Base-by-base conservation (phyloP, 805 yeast genomes). In the Saccharomycopsis capsularis region DNA sequence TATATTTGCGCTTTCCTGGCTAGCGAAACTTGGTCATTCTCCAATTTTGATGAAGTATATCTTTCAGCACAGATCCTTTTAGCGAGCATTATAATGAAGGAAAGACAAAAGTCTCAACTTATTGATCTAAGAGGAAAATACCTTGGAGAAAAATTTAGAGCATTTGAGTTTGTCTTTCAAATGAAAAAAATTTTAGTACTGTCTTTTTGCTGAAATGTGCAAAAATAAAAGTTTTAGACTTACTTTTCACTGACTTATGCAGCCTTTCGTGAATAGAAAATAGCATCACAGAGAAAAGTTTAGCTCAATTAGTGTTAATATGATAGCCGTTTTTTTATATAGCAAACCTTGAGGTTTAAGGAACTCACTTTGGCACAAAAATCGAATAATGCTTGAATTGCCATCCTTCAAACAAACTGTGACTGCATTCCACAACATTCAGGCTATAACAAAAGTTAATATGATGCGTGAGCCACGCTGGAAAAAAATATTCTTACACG, bases 391-490 rank as follows among this genome's bases (percentile, higher is more conserved):
- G 19, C n/a, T n/a, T 9, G 19, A 5, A 38, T 18, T 19, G 19
- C 41, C 18, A 11, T 18, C 24, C n/a, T 38, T 38, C 41, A 38
- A 15, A 15, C 23, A 11, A 6, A 38, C n/a, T 16, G 41, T 38
- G 22, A 25, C 41, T 6, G 41, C 22, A 38, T 38, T 38, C 41
- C 41, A 38, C 22, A 38, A 38, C 18, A 19, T 38, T 5, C 25
- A 38, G 4, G 41, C 41, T 38, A 18, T 35, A 16, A 35, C 32
- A 7, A 35, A n/a, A 18, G 39, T 35, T 35, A n/a, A 18, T 35
- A n/a, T 24, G 23, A 29, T 13, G 30, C 40, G 36, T 38, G n/a
- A n/a, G n/a, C n/a, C n/a, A n/a, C n/a, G n/a, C n/a, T n/a, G n/a
- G n/a, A n/a, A n/a, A n/a, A n/a, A n/a, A n/a, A n/a, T n/a, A n/a